Percentiles rank a stretch among this genome's conserved stretches.
phyloP scores from a whole-genome alignment of 1,284 basidiomycete genomes.

The Cutaneotrichosporon dermatis region DNA sequence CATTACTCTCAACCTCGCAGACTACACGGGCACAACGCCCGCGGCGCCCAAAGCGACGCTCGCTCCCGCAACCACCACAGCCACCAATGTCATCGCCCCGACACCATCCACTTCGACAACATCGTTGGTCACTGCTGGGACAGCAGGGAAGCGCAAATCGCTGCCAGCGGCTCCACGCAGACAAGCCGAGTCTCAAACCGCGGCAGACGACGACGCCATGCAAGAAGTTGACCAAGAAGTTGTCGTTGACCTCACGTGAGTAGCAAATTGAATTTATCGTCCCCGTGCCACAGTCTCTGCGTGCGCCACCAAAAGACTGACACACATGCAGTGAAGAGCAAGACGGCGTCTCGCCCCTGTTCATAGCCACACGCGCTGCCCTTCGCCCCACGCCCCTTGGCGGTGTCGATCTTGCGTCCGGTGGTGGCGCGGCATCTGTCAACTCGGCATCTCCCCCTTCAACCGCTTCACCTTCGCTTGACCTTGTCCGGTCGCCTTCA shows the following conservation, averaged over 20 bases:
- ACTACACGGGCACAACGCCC: conserved; percentile 26
- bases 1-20: conserved; percentile 42
- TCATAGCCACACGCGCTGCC: conserved; percentile 26
- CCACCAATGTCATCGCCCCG: neutral
- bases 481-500: conserved; percentile 6
- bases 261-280: neutral
- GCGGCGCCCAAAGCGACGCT: conserved; percentile 6
- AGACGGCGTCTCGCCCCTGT: conserved; percentile 23
- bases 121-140: neutral
- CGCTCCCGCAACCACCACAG: conserved; percentile 2
- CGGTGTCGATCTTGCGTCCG: neutral
- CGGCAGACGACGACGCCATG: neutral
- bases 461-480: conserved; percentile 23
- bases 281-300: neutral
- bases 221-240: neutral
- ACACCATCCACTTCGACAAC: neutral
- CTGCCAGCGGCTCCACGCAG: neutral
- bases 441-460: neutral
- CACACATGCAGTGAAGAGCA: conserved; percentile 9
- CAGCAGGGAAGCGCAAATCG: conserved; percentile 5
- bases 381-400: conserved; percentile 20
- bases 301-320: conserved; percentile 3
- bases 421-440: neutral
- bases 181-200: neutral
- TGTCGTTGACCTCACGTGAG: conserved; percentile 15